Conservation (phyloP, 495 filamentous ascomycete species). For the Penicillium waksmanii region DNA sequence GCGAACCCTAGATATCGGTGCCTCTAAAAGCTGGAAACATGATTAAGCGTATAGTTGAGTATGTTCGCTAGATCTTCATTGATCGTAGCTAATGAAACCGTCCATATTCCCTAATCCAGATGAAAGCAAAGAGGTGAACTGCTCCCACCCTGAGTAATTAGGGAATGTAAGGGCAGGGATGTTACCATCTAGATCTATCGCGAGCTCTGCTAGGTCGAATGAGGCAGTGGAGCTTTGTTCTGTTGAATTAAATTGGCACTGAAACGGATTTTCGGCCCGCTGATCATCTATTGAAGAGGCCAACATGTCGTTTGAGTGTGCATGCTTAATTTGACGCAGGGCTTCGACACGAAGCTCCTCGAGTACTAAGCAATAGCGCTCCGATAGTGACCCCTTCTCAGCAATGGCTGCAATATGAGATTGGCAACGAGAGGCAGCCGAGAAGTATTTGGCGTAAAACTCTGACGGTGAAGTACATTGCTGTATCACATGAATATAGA, state of each 20-base stretch:
- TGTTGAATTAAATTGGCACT: not conserved
- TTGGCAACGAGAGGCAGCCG: slow-evolving; percentile 7
- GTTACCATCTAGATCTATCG: not conserved
- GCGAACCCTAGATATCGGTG: no score
- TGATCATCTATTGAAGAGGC: no score
- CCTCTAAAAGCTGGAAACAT: no score
- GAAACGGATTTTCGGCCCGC: not conserved
- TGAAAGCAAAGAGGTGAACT: slow-evolving; percentile 4
- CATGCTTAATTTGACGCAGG: not conserved
- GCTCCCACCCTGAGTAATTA: slow-evolving; percentile 3
- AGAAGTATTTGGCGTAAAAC: not conserved
- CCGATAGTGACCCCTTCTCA: slow-evolving; percentile 7
- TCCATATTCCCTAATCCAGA: slow-evolving; percentile 7
- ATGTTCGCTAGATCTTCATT: not conserved
- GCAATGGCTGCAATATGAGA: slow-evolving; percentile 4
- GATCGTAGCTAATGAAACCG: slow-evolving; percentile 1
- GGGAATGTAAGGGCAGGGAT: not conserved
- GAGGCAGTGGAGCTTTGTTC: not conserved
- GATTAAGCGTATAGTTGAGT: no score
- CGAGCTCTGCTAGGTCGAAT: not conserved
- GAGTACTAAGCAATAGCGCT: slow-evolving; percentile 7
- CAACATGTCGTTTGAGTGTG: not conserved
- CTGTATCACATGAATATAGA: slow-evolving; percentile 10
- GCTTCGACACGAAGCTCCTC: slow-evolving; percentile 12
- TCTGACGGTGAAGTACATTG: not conserved